phyloP scores from a whole-genome alignment of 2,329 filamentous ascomycete genomes.

The Venturia effusa region DNA sequence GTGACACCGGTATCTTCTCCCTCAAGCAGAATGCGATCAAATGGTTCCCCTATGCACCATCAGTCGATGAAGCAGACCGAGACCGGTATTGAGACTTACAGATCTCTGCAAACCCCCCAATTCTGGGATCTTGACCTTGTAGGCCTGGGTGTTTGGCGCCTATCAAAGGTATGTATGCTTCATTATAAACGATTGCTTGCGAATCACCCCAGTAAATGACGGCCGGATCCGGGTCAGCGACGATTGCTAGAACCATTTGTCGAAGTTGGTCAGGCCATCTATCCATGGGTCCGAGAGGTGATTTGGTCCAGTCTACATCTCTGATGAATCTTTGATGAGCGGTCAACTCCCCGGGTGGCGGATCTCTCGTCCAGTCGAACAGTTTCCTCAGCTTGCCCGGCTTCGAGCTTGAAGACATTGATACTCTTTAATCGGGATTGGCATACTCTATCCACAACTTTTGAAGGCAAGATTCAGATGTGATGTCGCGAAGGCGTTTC shows the following conservation, averaged over 20 bases:
- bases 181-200: slow-evolving; percentile 9
- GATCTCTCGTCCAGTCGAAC: slow-evolving; percentile 10
- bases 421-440: too few relatives aligned
- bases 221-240: slow-evolving; percentile 4
- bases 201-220: slow-evolving; percentile 10
- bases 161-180: slow-evolving; percentile 11
- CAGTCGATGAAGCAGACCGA: neutral
- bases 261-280: slow-evolving; percentile 8
- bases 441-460: too few relatives aligned
- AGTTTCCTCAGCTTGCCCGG: neutral
- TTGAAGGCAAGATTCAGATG: too few relatives aligned
- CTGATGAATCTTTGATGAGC: slow-evolving; percentile 8
- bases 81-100: neutral
- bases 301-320: slow-evolving; percentile 8
- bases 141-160: slow-evolving; percentile 10
- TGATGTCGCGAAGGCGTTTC: too few relatives aligned
- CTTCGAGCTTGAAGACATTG: too few relatives aligned
- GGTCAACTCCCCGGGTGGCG: slow-evolving; percentile 2
- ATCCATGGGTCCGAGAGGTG: slow-evolving; percentile 10
- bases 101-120: slow-evolving; percentile 2
- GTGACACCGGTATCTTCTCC: slow-evolving; percentile 6
- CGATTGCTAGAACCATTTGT: slow-evolving; percentile 4
- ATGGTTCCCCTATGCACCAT: neutral
- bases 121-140: slow-evolving; percentile 5
- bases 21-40: slow-evolving; percentile 8